Conservation (phyloP, 2,329 filamentous ascomycete genomes). For the Stachybotrys chartarum region DNA sequence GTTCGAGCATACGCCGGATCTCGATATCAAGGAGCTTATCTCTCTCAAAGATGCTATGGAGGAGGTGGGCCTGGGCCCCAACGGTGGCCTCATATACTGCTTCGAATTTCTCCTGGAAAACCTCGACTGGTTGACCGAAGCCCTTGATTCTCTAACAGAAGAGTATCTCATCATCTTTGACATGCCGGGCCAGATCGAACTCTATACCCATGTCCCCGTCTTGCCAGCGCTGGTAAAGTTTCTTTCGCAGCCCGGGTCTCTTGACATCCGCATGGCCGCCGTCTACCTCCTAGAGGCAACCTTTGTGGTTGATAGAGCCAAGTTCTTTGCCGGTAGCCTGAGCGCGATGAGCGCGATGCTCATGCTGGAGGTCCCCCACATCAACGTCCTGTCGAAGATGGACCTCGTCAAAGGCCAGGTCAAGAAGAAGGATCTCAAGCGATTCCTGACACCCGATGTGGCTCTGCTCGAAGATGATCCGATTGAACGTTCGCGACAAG, state of each 20-base stretch:
- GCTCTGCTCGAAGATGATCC: slow-evolving; percentile 76
- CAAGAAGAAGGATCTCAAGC: slow-evolving; percentile 78
- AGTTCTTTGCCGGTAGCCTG: slow-evolving; percentile 93
- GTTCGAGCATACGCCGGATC: slow-evolving; percentile 85
- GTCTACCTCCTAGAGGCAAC: slow-evolving; percentile 93
- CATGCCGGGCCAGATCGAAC: slow-evolving; percentile 97
- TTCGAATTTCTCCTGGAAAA: slow-evolving; percentile 96
- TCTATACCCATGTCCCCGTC: slow-evolving; percentile 95
- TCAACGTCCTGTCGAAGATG: slow-evolving; percentile 98
- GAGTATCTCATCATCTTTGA: slow-evolving; percentile 98
- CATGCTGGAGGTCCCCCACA: slow-evolving; percentile 93
- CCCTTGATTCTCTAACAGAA: slow-evolving; percentile 78
- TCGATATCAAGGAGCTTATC: slow-evolving; percentile 94
- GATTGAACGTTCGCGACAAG: slow-evolving; percentile 36
- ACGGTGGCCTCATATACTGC: slow-evolving; percentile 90
- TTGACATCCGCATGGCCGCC: slow-evolving; percentile 89
- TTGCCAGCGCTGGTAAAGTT: slow-evolving; percentile 78
- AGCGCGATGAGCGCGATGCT: slow-evolving; percentile 99
- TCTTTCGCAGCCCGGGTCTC: slow-evolving; percentile 67
- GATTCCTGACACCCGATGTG: slow-evolving; percentile 82
- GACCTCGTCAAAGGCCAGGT: slow-evolving; percentile 89
- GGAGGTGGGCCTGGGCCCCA: slow-evolving; percentile 82
- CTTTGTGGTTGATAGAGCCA: slow-evolving; percentile 90
- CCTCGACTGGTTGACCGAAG: slow-evolving; percentile 82
- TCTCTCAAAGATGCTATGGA: slow-evolving; percentile 95